phyloP scores from a whole-genome alignment of 495 filamentous ascomycete genomes.

The Oleoguttula mirabilis region DNA sequence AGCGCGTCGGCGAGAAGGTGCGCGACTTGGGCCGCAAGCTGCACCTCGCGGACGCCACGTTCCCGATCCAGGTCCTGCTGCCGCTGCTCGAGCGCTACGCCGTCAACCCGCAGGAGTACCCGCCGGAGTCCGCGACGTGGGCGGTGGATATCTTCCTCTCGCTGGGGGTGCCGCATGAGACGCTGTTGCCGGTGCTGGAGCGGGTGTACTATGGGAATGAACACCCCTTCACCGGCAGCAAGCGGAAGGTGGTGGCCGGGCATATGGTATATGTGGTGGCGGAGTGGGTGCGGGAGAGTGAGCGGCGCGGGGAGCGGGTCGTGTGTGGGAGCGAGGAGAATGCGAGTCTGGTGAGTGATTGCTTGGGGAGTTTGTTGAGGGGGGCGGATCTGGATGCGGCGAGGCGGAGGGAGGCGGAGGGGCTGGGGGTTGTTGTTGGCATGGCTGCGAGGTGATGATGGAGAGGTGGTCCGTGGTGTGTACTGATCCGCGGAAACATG shows the following conservation, averaged over 20 bases:
- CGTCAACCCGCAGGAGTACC: slow-evolving; percentile 57
- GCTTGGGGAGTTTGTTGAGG: slow-evolving; percentile 8
- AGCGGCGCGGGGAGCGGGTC: slow-evolving; percentile 38
- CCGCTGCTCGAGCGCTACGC: slow-evolving; percentile 70
- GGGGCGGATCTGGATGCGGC: slow-evolving; percentile 9
- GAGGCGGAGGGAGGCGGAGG: slow-evolving; percentile 11
- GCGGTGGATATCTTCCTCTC: slow-evolving; percentile 68
- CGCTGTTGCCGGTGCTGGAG: slow-evolving; percentile 66
- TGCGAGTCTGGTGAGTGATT: slow-evolving; percentile 22
- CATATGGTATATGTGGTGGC: slow-evolving; percentile 52
- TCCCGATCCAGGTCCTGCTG: slow-evolving; percentile 41
- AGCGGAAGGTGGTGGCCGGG: slow-evolving; percentile 45
- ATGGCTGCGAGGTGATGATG: background rate
- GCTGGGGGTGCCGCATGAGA: slow-evolving; percentile 61
- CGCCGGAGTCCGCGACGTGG: slow-evolving; percentile 58
- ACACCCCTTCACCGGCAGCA: slow-evolving; percentile 61
- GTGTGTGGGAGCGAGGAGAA: slow-evolving; percentile 30
- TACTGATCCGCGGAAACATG: too few species aligned
- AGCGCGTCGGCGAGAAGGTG: slow-evolving; percentile 61
- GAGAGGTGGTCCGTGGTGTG: too few species aligned
- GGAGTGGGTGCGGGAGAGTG: slow-evolving; percentile 51
- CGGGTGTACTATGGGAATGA: slow-evolving; percentile 73
- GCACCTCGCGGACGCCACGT: slow-evolving; percentile 63
- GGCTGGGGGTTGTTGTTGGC: background rate
- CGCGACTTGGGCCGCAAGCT: slow-evolving; percentile 68